Base-by-base conservation (phyloP, 495 filamentous ascomycete species). In the Daldinia grandis region DNA sequence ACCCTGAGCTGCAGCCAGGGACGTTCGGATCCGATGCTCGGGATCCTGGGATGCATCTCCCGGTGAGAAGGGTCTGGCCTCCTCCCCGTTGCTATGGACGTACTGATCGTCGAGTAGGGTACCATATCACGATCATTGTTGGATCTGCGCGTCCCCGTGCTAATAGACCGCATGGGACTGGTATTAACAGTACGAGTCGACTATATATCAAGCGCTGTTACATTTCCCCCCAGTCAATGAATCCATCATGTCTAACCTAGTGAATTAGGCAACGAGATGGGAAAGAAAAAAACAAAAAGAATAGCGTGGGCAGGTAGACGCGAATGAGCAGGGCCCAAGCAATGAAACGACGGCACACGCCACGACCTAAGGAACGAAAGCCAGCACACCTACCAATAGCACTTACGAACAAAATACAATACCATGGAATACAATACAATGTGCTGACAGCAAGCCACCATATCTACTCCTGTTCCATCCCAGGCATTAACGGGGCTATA, bases 261-360 rank as follows among this genome's bases (percentile, higher is more conserved):
- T 27, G 25, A 4, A 27, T 27, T 1, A 4, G 4, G 4, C 25
- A 27, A 4, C 25, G 4, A 27, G 25, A 27, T 27, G 25, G 25
- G 25, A 27, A 2, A 4, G 25, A 4, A 27, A 27, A 4, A 4
- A 4, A 27, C 25, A 27, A 27, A 27, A 27, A 27, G 25, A 27
- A 4, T n/a, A 5, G 37, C 27, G 7, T 3, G 27, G 28, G 37
- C 17, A 38, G 38, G 5, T n/a, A 12, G 24, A 40, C 28, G 17
- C n/a, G 19, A 44, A 55, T 28, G 10, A 55, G 24, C 12, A 55
- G 44, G 25, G 30, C 31, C 14, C 1, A 24, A 55, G 25, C 49
- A 62, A 53, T 53, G 59, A 40, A 38, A 53, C 47, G 19, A 38
- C 31, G 44, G 30, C 47, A 25, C 33, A 27, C 24, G 30, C 14